Conservation (phyloP, 108 stramenopile species). For the Skeletonema potamos region DNA sequence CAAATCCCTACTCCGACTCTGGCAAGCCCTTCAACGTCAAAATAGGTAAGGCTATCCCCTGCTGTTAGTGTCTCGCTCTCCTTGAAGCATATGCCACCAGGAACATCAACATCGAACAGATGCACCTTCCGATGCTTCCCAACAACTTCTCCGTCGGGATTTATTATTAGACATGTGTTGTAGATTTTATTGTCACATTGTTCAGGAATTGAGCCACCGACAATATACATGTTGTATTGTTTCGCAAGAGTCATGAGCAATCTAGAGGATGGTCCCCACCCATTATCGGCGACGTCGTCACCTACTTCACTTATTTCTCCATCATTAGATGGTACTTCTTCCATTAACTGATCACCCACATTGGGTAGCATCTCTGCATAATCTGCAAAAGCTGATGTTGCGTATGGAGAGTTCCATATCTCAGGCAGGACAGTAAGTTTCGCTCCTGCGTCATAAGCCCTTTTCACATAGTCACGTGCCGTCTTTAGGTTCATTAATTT, state of each 20-base stretch:
- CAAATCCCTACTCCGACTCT: slow-evolving; percentile 97
- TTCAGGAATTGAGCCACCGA: slow-evolving; percentile 99
- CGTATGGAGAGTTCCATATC: slow-evolving; percentile 98
- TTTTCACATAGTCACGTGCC: slow-evolving; percentile 59
- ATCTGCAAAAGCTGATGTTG: slow-evolving; percentile 91
- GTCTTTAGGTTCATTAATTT: slow-evolving; percentile 81
- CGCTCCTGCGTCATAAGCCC: slow-evolving; percentile 78
- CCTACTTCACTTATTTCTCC: neutral
- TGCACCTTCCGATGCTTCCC: slow-evolving; percentile 97
- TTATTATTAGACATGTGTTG: slow-evolving; percentile 89
- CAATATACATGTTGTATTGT: slow-evolving; percentile 76
- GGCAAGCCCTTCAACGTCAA: slow-evolving; percentile 76
- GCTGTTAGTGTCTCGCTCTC: slow-evolving; percentile 93
- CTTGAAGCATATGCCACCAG: slow-evolving; percentile 94
- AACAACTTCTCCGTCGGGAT: slow-evolving; percentile 72
- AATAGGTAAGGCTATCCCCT: slow-evolving; percentile 72
- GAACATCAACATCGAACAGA: slow-evolving; percentile 99
- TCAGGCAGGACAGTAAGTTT: slow-evolving; percentile 91
- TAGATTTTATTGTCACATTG: slow-evolving; percentile 62
- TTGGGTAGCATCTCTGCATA: slow-evolving; percentile 94
- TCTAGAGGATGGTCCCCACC: slow-evolving; percentile 50
- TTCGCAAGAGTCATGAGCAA: slow-evolving; percentile 66
- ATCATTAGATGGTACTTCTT: neutral
- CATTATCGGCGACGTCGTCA: too few species aligned
- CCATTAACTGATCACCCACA: slow-evolving; percentile 44